Percentiles rank a stretch among this genome's conserved stretches.
Conservation (phyloP, 495 filamentous ascomycete genomes). For the Daldinia caldariorum region DNA sequence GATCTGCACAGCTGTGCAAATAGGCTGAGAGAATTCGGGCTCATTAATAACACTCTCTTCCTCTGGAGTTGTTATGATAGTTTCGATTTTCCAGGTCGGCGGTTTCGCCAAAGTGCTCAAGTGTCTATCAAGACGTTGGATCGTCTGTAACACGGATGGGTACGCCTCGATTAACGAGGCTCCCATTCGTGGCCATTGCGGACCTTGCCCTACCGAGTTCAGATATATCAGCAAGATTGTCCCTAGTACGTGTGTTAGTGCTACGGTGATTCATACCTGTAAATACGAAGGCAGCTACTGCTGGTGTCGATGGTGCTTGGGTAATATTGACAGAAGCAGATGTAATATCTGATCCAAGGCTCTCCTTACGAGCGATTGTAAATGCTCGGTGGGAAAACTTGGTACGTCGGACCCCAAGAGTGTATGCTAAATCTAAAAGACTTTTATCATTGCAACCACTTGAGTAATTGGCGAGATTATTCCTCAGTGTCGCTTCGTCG, state of each 20-base stretch:
- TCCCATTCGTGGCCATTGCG: slow-evolving; percentile 62
- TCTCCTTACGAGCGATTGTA: slow-evolving; percentile 7
- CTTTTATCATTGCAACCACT: not conserved
- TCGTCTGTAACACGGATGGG: slow-evolving; percentile 27
- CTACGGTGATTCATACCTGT: slow-evolving; percentile 17
- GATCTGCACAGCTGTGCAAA: slow-evolving; percentile 56
- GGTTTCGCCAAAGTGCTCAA: slow-evolving; percentile 12
- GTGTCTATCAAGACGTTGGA: slow-evolving; percentile 23
- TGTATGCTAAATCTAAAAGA: slow-evolving; percentile 20
- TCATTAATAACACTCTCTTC: slow-evolving; percentile 29
- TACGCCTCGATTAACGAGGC: slow-evolving; percentile 42
- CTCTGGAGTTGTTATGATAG: slow-evolving; percentile 25
- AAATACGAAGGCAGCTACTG: slow-evolving; percentile 31
- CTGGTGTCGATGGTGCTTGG: not conserved
- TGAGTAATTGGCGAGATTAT: slow-evolving; percentile 26
- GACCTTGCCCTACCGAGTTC: slow-evolving; percentile 34
- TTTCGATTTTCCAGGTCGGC: slow-evolving; percentile 23
- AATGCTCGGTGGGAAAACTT: slow-evolving; percentile 13
- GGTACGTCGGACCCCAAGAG: slow-evolving; percentile 16
- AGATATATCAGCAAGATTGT: too few species aligned
- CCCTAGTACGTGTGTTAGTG: not conserved
- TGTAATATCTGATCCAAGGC: slow-evolving; percentile 7
- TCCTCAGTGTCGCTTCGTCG: slow-evolving; percentile 30
- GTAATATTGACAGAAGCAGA: not conserved
- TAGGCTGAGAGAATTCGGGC: slow-evolving; percentile 49